Base-by-base conservation (phyloP, 257 asterid genomes). In the Solanum megistacrolobum region DNA sequence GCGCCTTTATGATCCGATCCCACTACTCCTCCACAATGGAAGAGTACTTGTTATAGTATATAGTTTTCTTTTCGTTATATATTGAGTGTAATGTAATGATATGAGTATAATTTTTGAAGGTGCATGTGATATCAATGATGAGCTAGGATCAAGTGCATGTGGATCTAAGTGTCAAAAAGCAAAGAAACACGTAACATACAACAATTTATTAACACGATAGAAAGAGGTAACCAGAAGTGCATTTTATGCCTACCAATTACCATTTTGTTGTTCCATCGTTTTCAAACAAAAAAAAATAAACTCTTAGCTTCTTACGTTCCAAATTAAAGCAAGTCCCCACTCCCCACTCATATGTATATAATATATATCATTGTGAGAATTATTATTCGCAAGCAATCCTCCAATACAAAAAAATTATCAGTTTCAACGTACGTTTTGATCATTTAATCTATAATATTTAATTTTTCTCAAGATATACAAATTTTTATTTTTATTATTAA, bases 71-170 rank as follows among this genome's bases (percentile, higher is more conserved):
- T n/a, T n/a, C 29, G 35, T 39, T 76, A 76, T 39, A 31, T 73
- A 68, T 12, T 69, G 10, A 31, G 34, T 3, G 34, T 12, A 73
- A 84, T 52, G 65, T 20, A 55, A 55, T 18, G n/a, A 18, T 52
- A 52, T 52, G 62, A 16, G 62, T 52, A 87, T 21, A n/a, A 29
- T 29, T 31, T 71, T 71, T 31, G 2, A 71, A 71, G 12, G 71
- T 71, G 82, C 82, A 74, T 74, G 82, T 74, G 82, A 74, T 35
- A 43, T 74, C 18, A 35, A 74, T 74, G 48, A 35, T 74, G 31
- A 74, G 5, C 13, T 4, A 9, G 12, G 66, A 73, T 34, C 9
- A 72, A 72, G 39, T 73, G 89, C 93, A 90, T 88, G 91, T 90
- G 91, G 81, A 21, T 36, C 58, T 12, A 76, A 14, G 66, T 46